phyloP scores from a whole-genome alignment of 2,329 filamentous ascomycete genomes.

The Fusarium fujikuroi region DNA sequence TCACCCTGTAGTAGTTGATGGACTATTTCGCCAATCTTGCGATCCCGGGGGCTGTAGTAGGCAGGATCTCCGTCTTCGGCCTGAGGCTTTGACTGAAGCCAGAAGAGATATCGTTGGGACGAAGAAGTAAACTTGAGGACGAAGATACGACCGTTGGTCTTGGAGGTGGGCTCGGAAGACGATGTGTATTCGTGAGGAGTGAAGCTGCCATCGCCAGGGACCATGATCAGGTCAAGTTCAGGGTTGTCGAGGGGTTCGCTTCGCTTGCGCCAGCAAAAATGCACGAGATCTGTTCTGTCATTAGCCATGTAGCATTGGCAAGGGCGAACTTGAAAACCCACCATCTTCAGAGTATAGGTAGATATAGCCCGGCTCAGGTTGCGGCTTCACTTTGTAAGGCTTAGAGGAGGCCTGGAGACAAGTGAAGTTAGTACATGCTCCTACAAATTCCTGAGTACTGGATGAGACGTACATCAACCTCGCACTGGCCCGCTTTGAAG shows the following conservation, averaged over 20 bases:
- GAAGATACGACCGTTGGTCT: slow-evolving; percentile 90
- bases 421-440: slow-evolving; percentile 33
- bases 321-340: slow-evolving; percentile 47
- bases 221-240: slow-evolving; percentile 91
- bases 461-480: slow-evolving; percentile 74
- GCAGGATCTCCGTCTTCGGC: slow-evolving; percentile 72
- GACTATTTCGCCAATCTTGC: slow-evolving; percentile 88
- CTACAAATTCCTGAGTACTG: slow-evolving; percentile 4
- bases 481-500: slow-evolving; percentile 94
- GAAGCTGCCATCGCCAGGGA: slow-evolving; percentile 89
- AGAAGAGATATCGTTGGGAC: slow-evolving; percentile 92
- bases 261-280: slow-evolving; percentile 97
- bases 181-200: slow-evolving; percentile 76
- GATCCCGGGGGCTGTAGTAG: slow-evolving; percentile 86
- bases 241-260: slow-evolving; percentile 75
- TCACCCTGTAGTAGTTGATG: slow-evolving; percentile 87
- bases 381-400: slow-evolving; percentile 78
- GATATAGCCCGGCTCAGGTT: slow-evolving; percentile 82
- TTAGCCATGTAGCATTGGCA: slow-evolving; percentile 2
- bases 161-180: slow-evolving; percentile 65
- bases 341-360: slow-evolving; percentile 95
- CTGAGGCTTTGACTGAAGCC: slow-evolving; percentile 93
- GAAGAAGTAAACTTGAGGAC: slow-evolving; percentile 94
- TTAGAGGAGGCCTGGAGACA: slow-evolving; percentile 58
- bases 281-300: slow-evolving; percentile 75